A percentile compares a stretch with the other conserved stretches of the same genome.
Evolutionary conservation across 768 basidiomycete species (phyloP).

Genomic region (Coprinopsis marcescibilis): DNA sequence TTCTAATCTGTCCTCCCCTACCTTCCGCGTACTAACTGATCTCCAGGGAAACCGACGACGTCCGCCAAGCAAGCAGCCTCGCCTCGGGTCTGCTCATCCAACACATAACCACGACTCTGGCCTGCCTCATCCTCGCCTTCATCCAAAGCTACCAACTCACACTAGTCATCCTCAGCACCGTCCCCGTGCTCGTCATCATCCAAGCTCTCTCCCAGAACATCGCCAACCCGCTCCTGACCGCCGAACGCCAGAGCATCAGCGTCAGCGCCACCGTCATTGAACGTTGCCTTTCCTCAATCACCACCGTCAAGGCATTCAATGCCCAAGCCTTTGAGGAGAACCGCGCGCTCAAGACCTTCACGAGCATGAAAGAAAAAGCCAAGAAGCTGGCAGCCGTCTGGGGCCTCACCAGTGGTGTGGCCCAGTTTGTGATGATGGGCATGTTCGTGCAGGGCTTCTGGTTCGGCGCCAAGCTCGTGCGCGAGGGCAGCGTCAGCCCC

Average conservation of each 20-base stretch:
- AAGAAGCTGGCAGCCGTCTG: constrained; percentile 61
- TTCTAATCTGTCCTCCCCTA: no score
- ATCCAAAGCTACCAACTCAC: constrained; percentile 75
- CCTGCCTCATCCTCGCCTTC: constrained; percentile 81
- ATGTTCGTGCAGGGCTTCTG: constrained; percentile 98
- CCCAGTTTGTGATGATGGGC: constrained; percentile 78
- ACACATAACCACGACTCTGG: constrained; percentile 71
- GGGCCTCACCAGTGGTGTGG: constrained; percentile 62
- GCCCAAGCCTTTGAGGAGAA: constrained; percentile 50
- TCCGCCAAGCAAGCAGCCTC: constrained; percentile 78
- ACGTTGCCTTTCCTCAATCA: constrained; percentile 67
- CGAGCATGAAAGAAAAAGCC: constrained; percentile 40
- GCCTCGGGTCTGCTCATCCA: constrained; percentile 76
- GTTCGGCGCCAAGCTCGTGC: constrained; percentile 89
- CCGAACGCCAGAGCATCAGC: constrained; percentile 62
- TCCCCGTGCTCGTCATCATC: constrained; percentile 75
- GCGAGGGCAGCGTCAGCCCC: constrained; percentile 57
- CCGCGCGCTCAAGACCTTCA: constrained; percentile 38
- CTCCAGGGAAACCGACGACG: constrained; percentile 95
- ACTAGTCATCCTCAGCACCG: constrained; percentile 85
- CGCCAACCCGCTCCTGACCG: constrained; percentile 59
- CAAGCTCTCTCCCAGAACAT: constrained; percentile 70
- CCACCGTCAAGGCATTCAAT: constrained; percentile 93
- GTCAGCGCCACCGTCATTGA: constrained; percentile 77
- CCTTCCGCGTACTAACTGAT: no score